Conservation (phyloP, 2,329 filamentous ascomycete genomes). For the Phyllosticta paracitricarpa region DNA sequence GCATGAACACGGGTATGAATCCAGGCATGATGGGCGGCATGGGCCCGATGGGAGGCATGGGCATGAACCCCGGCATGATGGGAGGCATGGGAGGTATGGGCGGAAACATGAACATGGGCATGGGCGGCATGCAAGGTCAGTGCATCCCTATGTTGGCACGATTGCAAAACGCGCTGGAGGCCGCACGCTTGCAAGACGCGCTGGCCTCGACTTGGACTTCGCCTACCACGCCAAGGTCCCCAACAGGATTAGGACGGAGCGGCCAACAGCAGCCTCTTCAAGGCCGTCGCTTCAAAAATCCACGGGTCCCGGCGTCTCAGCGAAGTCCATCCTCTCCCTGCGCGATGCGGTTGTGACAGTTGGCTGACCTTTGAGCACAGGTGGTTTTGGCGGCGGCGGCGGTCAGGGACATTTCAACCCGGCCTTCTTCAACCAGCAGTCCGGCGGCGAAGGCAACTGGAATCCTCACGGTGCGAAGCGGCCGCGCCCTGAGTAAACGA, state of each 20-base stretch:
- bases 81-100: constrained; percentile 26
- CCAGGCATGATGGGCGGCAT: constrained; percentile 25
- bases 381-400: constrained; percentile 53
- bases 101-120: constrained; percentile 39
- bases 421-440: constrained; percentile 53
- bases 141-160: not conserved
- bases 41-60: constrained; percentile 31
- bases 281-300: not conserved
- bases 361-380: constrained; percentile 13
- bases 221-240: too few relatives aligned
- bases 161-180: too few relatives aligned
- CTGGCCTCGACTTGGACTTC: too few relatives aligned
- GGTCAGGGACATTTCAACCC: constrained; percentile 64
- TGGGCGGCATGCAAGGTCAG: constrained; percentile 33
- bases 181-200: too few relatives aligned
- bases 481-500: constrained; percentile 57
- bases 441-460: constrained; percentile 52
- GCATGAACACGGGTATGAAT: constrained; percentile 26
- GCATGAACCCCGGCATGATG: constrained; percentile 34
- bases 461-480: constrained; percentile 77
- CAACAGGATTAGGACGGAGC: too few relatives aligned
- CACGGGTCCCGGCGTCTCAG: not conserved
- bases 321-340: not conserved
- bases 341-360: not conserved
- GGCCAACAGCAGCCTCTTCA: too few relatives aligned